These are phyloP conservation scores for Trypanosoma vivax DNA, from an alignment of 208 protist genomes.

Conservation along the genomic window DNA sequence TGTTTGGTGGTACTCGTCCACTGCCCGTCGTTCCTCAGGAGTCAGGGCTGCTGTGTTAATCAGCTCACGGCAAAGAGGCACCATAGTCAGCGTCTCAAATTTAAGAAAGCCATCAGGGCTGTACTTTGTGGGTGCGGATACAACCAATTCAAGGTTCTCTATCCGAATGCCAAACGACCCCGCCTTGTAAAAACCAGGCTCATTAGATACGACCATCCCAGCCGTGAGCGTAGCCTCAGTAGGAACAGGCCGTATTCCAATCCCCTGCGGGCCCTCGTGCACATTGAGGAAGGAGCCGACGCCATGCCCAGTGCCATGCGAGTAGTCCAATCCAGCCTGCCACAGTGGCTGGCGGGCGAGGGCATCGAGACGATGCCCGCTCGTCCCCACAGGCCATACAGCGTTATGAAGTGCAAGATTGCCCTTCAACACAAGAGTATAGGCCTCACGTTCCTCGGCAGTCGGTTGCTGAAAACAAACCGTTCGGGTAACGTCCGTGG, in stretches of 20 bases:
- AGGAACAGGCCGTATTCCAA: slow-evolving; percentile 38
- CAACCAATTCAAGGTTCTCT: slow-evolving; percentile 94
- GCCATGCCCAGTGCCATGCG: slow-evolving; percentile 95
- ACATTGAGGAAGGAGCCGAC: slow-evolving; percentile 96
- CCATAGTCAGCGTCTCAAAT: slow-evolving; percentile 84
- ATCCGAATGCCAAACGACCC: slow-evolving; percentile 97
- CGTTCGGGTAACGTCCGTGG: slow-evolving; percentile 96
- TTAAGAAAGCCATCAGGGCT: slow-evolving; percentile 55
- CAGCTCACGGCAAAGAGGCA: slow-evolving; percentile 86
- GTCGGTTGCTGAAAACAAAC: slow-evolving; percentile 78
- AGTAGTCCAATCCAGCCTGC: slow-evolving; percentile 92
- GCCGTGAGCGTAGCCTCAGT: slow-evolving; percentile 52
- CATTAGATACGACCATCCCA: slow-evolving; percentile 80
- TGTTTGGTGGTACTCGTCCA: slow-evolving; percentile 73
- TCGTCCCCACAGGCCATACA: slow-evolving; percentile 85
- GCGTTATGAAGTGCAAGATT: slow-evolving; percentile 82
- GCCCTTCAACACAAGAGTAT: slow-evolving; percentile 95
- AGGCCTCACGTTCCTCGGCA: slow-evolving; percentile 79
- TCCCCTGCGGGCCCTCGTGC: slow-evolving; percentile 92
- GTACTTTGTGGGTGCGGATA: slow-evolving; percentile 42
- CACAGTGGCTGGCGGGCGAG: slow-evolving; percentile 90
- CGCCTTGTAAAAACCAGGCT: slow-evolving; percentile 97
- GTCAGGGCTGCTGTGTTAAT: slow-evolving; percentile 78
- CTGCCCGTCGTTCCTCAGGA: slow-evolving; percentile 45
- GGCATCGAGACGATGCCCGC: slow-evolving; percentile 79